Percentiles rank a stretch among this genome's conserved stretches.
Evolutionary conservation across 257 asterid species (phyloP).

Genomic region (Schizonepeta tenuifolia): DNA sequence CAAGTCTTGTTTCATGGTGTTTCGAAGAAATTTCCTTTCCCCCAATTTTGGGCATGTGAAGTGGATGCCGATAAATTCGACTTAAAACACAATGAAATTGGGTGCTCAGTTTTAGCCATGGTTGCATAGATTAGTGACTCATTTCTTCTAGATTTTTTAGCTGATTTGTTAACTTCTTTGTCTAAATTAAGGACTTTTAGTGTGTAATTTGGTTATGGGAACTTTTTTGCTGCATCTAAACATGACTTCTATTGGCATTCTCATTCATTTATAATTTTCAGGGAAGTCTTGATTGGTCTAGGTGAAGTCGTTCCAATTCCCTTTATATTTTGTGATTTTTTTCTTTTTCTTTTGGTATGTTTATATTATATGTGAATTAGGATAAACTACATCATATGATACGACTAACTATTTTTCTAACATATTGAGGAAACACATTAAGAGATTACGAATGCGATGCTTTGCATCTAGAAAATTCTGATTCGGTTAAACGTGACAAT

Average conservation of each 20-base stretch:
- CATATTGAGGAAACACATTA: background rate
- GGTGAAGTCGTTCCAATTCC: constrained; percentile 1
- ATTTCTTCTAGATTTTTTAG: background rate
- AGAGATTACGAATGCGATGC: background rate
- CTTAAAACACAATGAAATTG: background rate
- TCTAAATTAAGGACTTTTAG: background rate
- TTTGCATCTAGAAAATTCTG: constrained; percentile 10
- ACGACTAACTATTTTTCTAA: background rate
- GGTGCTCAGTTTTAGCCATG: background rate
- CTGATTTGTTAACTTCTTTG: background rate
- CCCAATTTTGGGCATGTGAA: background rate
- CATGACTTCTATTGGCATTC: background rate
- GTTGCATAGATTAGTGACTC: background rate
- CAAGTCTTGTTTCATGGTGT: background rate
- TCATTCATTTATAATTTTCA: background rate
- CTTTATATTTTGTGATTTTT: background rate
- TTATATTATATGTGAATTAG: background rate
- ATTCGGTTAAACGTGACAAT: background rate
- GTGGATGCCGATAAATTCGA: background rate
- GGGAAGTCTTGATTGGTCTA: background rate
- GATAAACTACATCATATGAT: no score
- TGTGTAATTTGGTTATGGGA: background rate
- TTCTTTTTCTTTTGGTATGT: background rate
- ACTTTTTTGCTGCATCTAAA: background rate
- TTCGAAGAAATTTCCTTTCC: background rate